phyloP scores from a whole-genome alignment of 768 basidiomycete genomes.

The Mycena chlorophos region DNA sequence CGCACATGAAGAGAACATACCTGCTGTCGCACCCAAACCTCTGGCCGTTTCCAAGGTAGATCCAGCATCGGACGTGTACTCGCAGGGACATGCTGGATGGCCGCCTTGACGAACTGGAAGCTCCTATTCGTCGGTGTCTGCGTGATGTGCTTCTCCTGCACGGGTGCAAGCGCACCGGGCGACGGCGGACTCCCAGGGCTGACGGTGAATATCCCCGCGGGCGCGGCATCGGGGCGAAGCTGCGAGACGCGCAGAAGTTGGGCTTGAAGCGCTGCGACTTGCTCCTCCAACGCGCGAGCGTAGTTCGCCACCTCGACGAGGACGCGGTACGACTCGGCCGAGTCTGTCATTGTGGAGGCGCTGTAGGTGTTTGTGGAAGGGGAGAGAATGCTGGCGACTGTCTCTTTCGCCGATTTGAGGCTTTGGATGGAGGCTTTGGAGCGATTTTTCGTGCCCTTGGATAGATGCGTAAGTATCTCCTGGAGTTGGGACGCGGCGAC shows the following conservation, averaged over 20 bases:
- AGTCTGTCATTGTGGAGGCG: neutral
- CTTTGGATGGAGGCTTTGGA: neutral
- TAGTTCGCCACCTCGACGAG: slow-evolving; percentile 4
- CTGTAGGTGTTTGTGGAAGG: neutral
- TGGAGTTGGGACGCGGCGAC: neutral
- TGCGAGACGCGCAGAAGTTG: neutral
- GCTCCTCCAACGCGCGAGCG: slow-evolving; percentile 3
- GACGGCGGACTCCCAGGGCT: too few species aligned
- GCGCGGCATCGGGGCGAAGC: neutral
- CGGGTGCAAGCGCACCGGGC: neutral
- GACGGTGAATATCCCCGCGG: neutral
- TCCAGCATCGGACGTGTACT: neutral
- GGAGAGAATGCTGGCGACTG: neutral
- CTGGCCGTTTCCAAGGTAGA: neutral
- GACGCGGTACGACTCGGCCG: neutral
- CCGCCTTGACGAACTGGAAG: slow-evolving; percentile 1
- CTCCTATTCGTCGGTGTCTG: neutral
- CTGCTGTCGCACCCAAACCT: neutral
- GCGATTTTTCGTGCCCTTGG: neutral
- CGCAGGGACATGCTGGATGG: neutral
- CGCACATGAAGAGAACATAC: too few species aligned
- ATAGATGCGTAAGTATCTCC: neutral
- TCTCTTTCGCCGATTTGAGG: neutral
- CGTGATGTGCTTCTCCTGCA: neutral
- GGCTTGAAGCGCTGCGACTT: neutral